Evolutionary conservation across 768 basidiomycete genomes (phyloP).

Genomic region (Tylopilus rubrobrunneus): DNA sequence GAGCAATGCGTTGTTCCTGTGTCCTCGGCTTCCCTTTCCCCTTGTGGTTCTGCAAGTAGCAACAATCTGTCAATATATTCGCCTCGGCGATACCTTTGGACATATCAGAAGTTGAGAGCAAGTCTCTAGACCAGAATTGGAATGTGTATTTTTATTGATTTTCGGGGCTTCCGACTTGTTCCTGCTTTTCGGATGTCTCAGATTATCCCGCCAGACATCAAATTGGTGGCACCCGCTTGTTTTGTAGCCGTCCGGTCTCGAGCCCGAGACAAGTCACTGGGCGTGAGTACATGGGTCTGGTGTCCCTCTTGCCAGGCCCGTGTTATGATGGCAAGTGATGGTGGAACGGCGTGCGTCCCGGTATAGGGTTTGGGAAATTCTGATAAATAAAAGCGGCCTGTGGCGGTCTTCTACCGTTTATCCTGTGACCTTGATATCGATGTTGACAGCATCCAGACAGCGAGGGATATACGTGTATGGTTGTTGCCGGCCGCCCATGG

Average conservation of each 20-base stretch:
- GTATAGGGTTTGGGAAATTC: slow-evolving; percentile 11
- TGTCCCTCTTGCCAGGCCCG: neutral
- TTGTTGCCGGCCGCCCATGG: neutral
- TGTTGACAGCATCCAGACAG: neutral
- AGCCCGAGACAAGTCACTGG: slow-evolving; percentile 5
- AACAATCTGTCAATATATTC: neutral
- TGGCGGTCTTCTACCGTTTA: slow-evolving; percentile 3
- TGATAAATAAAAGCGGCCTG: slow-evolving; percentile 8
- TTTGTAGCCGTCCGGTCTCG: slow-evolving; percentile 2
- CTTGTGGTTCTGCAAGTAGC: neutral
- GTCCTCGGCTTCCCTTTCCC: neutral
- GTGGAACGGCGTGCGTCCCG: slow-evolving; percentile 1
- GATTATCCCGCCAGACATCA: slow-evolving; percentile 3
- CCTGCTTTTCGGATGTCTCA: neutral
- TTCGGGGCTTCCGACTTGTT: neutral
- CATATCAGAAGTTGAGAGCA: neutral
- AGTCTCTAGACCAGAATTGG: slow-evolving; percentile 6
- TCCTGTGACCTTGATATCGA: slow-evolving; percentile 2
- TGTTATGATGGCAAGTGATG: slow-evolving; percentile 3
- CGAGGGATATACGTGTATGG: neutral
- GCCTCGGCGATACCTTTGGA: slow-evolving; percentile 17
- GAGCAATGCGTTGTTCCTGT: neutral
- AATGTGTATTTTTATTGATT: slow-evolving; percentile 3
- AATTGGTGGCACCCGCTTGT: neutral
- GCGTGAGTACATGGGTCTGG: neutral